Evolutionary conservation across 1,139 yeast genomes (phyloP), one percentile per base, ranked within the genome.

Genomic region (Yamadazyma diddensiae): DNA sequence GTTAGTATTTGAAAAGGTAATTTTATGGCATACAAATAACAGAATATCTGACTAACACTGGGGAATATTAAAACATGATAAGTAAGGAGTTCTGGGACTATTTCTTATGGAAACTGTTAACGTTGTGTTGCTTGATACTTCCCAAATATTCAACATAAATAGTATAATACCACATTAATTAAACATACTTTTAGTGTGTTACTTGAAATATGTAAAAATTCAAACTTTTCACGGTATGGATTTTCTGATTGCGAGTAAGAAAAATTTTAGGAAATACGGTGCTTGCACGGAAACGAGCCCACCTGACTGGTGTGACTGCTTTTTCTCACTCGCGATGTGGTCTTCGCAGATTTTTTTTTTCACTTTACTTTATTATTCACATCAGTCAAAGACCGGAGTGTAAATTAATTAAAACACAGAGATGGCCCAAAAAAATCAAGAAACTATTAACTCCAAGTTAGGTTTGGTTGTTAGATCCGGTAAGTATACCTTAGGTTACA

Each of bases 401-500:
- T 47, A 57, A 32, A 11, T 21, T 27, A 31, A 26, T 28, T 20
- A 43, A 64, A 67, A 74, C 94, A 77, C 95, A 87, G 95, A 82
- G 96, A 87, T 87, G 96, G 97, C 97, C 87, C 97, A 96, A 80
- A 85, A 84, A 73, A 75, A 78, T 70, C 83, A 84, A 66, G 98
- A 92, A 62, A 83, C 87, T 82, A 82, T 92, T 76, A 92, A 88
- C 95, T 79, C 95, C 73, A 90, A 90, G 80, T 87, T 92, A 71
- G 95, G 95, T 70, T 83, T 92, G 68, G 92, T 85, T 66, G 84
- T 94, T 79, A 92, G 90, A 81, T 90, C 97, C 62, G 99, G 99
- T 81, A 92, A 92, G 78, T 92, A 87, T 81, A 85, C 97, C 85
- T 83, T 92, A 62, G 99, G 99, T 68, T 94, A 88, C 95, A 92